Evolutionary conservation across 1,139 yeast species (phyloP).

Genomic region (Taphrina wiesneri): DNA sequence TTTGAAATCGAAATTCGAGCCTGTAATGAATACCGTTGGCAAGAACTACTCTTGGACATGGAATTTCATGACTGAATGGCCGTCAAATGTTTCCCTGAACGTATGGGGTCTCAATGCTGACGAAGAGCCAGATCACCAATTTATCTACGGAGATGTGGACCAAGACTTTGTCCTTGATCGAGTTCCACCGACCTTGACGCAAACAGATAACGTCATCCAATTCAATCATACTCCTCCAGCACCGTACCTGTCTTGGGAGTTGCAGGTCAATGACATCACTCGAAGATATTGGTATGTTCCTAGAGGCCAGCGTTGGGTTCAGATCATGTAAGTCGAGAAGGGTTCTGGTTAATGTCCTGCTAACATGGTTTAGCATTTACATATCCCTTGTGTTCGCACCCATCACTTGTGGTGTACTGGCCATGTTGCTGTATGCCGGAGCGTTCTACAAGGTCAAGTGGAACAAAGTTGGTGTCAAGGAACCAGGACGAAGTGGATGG

Average conservation of each 20-base stretch:
- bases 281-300: slow-evolving; percentile 26
- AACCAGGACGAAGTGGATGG: not conserved
- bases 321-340: slow-evolving; percentile 19
- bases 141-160: slow-evolving; percentile 34
- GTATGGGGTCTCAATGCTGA: slow-evolving; percentile 36
- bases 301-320: slow-evolving; percentile 32
- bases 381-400: slow-evolving; percentile 14
- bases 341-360: not conserved
- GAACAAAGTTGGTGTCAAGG: slow-evolving; percentile 22
- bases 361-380: not conserved
- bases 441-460: slow-evolving; percentile 27
- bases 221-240: slow-evolving; percentile 27
- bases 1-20: slow-evolving; percentile 6
- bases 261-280: slow-evolving; percentile 29
- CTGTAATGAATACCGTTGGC: not conserved
- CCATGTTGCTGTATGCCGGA: slow-evolving; percentile 24
- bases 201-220: slow-evolving; percentile 20
- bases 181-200: slow-evolving; percentile 31
- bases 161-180: slow-evolving; percentile 32
- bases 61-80: slow-evolving; percentile 30
- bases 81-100: slow-evolving; percentile 20
- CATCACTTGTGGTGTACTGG: slow-evolving; percentile 16
- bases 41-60: slow-evolving; percentile 22
- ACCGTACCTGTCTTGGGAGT: slow-evolving; percentile 34
- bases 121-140: slow-evolving; percentile 32